These are phyloP conservation scores for Allomyces macrogynus DNA, from an alignment of 192 early-diverging fungal genomes.

Conservation along the genomic window DNA sequence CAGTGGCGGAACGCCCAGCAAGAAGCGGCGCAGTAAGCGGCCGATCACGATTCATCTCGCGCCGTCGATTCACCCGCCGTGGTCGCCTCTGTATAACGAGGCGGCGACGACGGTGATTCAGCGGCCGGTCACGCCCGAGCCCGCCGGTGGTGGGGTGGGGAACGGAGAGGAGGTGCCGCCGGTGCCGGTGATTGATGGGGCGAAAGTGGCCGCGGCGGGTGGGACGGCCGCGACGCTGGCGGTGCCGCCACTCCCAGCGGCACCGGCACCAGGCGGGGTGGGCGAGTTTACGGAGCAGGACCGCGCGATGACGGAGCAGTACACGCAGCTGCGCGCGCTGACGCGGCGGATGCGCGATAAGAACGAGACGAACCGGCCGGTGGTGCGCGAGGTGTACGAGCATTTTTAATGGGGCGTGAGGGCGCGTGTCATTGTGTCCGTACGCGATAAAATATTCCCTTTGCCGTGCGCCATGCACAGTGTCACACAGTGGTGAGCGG, in stretches of 20 bases:
- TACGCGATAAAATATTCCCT: too few relatives aligned
- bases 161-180: neutral
- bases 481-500: too few relatives aligned
- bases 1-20: neutral
- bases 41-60: neutral
- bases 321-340: neutral
- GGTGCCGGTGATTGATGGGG: neutral
- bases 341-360: neutral
- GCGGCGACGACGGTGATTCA: neutral
- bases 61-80: slow-evolving; percentile 1
- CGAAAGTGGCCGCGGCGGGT: neutral
- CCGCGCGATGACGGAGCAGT: neutral
- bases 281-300: neutral
- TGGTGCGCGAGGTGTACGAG: neutral
- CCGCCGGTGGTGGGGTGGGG: neutral
- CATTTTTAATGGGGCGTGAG: neutral
- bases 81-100: neutral
- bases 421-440: too few relatives aligned
- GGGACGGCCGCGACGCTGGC: neutral
- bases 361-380: neutral
- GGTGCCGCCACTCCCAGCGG: neutral
- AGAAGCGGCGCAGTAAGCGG: neutral
- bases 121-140: neutral
- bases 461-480: too few relatives aligned
- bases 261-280: neutral